Conservation (phyloP, 768 basidiomycete species). For the Russula emetica region DNA sequence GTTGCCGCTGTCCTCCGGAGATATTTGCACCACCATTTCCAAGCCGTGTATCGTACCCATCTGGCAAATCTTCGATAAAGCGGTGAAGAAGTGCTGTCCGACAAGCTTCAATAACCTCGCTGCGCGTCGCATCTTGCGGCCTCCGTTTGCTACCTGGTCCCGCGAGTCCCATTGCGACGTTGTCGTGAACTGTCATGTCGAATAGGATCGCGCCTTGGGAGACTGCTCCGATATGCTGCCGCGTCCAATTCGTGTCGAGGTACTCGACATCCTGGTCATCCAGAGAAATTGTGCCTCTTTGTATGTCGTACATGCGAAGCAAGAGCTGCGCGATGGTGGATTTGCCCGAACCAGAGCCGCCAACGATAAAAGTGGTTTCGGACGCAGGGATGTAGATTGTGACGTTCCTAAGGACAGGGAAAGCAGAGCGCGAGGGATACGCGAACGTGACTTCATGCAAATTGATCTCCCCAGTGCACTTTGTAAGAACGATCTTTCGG, state of each 20-base stretch:
- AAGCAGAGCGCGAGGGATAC: constrained; percentile 66
- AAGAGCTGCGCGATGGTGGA: constrained; percentile 62
- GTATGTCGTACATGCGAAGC: constrained; percentile 68
- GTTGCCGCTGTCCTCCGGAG: constrained; percentile 90
- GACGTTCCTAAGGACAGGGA: constrained; percentile 54
- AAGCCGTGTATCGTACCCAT: constrained; percentile 81
- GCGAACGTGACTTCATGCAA: constrained; percentile 59
- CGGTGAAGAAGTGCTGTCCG: constrained; percentile 82
- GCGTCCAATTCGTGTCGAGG: constrained; percentile 68
- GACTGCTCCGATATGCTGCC: constrained; percentile 68
- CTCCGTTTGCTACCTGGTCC: constrained; percentile 40
- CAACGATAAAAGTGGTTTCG: constrained; percentile 78
- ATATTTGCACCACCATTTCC: constrained; percentile 71
- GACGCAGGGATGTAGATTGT: constrained; percentile 63
- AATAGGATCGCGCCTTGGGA: constrained; percentile 78
- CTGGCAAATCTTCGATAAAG: constrained; percentile 77
- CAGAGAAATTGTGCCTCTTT: constrained; percentile 61
- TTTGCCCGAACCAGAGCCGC: constrained; percentile 75
- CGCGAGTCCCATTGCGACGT: constrained; percentile 74
- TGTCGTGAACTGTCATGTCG: constrained; percentile 76
- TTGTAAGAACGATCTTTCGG: constrained; percentile 59
- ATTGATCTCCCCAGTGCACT: constrained; percentile 67
- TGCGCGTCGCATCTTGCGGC: constrained; percentile 51
- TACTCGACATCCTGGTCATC: constrained; percentile 79
- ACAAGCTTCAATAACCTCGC: constrained; percentile 79